These are phyloP conservation scores for Aspergillus unguis DNA, from an alignment of 2,329 filamentous ascomycete genomes.

Conservation along the genomic window DNA sequence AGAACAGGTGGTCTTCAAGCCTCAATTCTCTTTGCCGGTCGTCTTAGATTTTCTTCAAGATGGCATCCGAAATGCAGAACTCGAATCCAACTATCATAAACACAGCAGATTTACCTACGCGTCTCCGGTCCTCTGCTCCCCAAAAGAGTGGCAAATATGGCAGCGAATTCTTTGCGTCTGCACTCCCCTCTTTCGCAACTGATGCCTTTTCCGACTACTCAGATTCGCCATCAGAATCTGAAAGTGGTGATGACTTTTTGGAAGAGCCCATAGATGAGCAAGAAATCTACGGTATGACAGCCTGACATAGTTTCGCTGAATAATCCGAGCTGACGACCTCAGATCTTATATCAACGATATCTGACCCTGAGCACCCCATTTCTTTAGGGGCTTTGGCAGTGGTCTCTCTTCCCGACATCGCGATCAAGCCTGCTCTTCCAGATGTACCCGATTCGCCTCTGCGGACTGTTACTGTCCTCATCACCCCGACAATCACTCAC, in stretches of 20 bases:
- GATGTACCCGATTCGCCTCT: conserved; percentile 57
- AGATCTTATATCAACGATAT: conserved; percentile 94
- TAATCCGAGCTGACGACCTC: neutral
- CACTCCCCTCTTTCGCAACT: conserved; percentile 50
- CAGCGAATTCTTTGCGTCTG: conserved; percentile 50
- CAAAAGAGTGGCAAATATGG: conserved; percentile 40
- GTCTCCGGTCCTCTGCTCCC: conserved; percentile 48
- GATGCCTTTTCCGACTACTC: conserved; percentile 33
- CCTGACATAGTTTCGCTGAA: neutral
- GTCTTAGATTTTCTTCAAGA: conserved; percentile 12
- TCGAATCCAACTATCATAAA: conserved; percentile 92
- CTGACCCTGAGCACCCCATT: conserved; percentile 92
- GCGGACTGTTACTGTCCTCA: conserved; percentile 75
- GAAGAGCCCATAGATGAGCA: conserved; percentile 91
- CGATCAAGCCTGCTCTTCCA: conserved; percentile 66
- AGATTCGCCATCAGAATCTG: conserved; percentile 34
- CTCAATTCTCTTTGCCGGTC: too few species aligned
- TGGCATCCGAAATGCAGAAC: conserved; percentile 37
- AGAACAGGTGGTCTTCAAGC: neutral
- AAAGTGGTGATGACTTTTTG: conserved; percentile 57
- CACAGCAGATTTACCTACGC: conserved; percentile 80
- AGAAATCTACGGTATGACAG: conserved; percentile 77
- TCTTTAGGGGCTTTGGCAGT: conserved; percentile 91
- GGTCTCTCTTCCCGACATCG: conserved; percentile 92
- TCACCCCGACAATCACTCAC: conserved; percentile 95